Evolutionary conservation across 2,329 filamentous ascomycete genomes (phyloP), one percentile per base, ranked within the genome.

Genomic region (Metarhizium guizhouense): DNA sequence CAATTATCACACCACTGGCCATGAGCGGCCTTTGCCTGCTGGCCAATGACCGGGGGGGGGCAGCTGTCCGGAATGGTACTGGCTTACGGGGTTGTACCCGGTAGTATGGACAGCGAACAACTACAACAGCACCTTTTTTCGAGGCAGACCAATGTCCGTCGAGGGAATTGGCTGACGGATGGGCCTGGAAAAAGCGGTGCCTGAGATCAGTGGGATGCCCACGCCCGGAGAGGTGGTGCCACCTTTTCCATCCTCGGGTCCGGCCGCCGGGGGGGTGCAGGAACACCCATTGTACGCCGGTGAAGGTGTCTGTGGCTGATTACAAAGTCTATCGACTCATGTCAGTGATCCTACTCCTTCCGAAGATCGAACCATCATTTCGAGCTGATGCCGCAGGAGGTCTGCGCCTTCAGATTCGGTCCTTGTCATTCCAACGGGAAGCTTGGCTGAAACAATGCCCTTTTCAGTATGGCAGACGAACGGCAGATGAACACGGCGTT

Each of bases 1-100:
- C 29, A 45, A 51, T 32, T 42, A 52, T 57, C 52, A 57, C 42
- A 54, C 55, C 55, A 57, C 52, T n/a, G 45, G 25, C 11, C 20
- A 48, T 29, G 20, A 48, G 25, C 4, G 14, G 14, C 25, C 14
- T 30, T 29, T 29, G 42, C 16, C 16, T 11, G 45, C 8, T 20
- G 36, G 32, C 47, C 53, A 54, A 51, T 51, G 38, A 10, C 20
- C n/a, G n/a, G n/a, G 38, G 11, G 10, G 7, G 14, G 34, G 30
- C 18, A 20, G 20, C n/a, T 53, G 52, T 20, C 30, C 45, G 20
- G 20, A 45, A 48, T 48, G 10, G 10, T 29, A n/a, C 43, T 25
- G 45, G 25, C 45, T 14, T 30, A 8, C 3, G n/a, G 20, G 25
- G 8, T 40, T 40, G 34, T 6, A 34, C 32, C 32, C 32, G 25